A percentile compares a stretch with the other conserved stretches of the same genome.
Evolutionary conservation across 2,329 filamentous ascomycete species (phyloP).

Genomic region (Fusarium multiceps): DNA sequence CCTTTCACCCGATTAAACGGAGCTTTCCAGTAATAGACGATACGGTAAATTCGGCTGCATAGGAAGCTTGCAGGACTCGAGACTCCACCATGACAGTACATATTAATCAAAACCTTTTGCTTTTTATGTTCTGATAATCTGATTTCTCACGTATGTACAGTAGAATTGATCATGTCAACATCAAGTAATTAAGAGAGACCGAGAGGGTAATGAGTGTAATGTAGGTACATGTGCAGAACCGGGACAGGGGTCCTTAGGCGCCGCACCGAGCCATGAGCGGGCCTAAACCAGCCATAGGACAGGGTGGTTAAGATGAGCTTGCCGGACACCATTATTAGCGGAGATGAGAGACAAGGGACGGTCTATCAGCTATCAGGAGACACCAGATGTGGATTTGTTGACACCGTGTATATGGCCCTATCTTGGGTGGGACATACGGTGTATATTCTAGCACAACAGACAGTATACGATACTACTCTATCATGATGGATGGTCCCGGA

Average conservation of each 20-base stretch:
- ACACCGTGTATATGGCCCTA: conserved; percentile 4
- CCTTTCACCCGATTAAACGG: neutral
- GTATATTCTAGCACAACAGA: rapidly evolving
- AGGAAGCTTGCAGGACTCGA: neutral
- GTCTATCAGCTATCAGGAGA: conserved; percentile 32
- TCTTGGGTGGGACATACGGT: neutral
- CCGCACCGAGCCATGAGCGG: conserved; percentile 42
- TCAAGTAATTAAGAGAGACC: neutral
- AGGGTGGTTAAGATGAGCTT: conserved; percentile 48
- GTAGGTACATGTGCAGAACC: conserved; percentile 20
- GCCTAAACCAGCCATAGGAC: conserved; percentile 34
- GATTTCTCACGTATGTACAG: conserved; percentile 5
- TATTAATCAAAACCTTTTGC: neutral
- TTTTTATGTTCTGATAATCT: conserved; percentile 18
- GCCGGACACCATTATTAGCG: conserved; percentile 48
- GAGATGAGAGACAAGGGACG: conserved; percentile 45
- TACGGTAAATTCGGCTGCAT: neutral
- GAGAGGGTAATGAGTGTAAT: conserved; percentile 10
- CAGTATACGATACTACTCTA: conserved; percentile 46
- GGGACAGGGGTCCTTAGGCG: conserved; percentile 41
- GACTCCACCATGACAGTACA: neutral
- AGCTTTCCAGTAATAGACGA: neutral
- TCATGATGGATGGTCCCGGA: conserved; percentile 44
- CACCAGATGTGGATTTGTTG: neutral
- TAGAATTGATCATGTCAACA: conserved; percentile 10